Evolutionary conservation across 2,329 filamentous ascomycete genomes (phyloP).

Genomic region (Didymella segeticola): DNA sequence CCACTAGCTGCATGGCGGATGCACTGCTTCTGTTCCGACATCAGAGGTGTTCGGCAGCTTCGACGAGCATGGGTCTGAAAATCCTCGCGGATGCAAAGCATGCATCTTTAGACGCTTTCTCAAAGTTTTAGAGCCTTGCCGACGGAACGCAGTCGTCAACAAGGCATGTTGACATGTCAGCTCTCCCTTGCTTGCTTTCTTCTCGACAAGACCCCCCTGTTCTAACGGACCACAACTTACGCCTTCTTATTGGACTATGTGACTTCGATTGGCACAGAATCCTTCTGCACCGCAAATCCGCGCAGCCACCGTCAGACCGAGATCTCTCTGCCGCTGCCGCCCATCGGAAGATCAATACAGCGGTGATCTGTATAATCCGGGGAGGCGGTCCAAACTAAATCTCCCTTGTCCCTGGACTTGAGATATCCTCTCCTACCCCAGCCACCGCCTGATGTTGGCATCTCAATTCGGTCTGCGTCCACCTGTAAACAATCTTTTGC

Average conservation of each 20-base stretch:
- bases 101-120: conserved; percentile 33
- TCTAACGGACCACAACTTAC: conserved; percentile 16
- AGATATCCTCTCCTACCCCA: conserved; percentile 12
- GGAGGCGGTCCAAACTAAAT: conserved; percentile 42
- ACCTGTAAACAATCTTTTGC: conserved; percentile 46
- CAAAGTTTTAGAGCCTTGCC: conserved; percentile 39
- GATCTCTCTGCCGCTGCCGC: conserved; percentile 32
- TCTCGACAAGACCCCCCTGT: conserved; percentile 34
- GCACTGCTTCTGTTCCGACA: conserved; percentile 38
- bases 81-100: conserved; percentile 30
- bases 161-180: conserved; percentile 40
- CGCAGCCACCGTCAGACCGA: conserved; percentile 32
- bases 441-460: conserved; percentile 19
- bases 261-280: conserved; percentile 32
- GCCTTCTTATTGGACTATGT: conserved; percentile 12
- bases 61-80: conserved; percentile 23
- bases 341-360: conserved; percentile 34
- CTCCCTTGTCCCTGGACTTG: conserved; percentile 10
- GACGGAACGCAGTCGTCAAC: conserved; percentile 32
- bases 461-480: conserved; percentile 23
- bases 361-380: conserved; percentile 35
- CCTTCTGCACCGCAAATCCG: conserved; percentile 24
- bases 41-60: conserved; percentile 16
- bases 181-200: conserved; percentile 42
- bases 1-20: conserved; percentile 40